Evolutionary conservation across 2,329 filamentous ascomycete species (phyloP).

Genomic region (Lachnellula hyalina): DNA sequence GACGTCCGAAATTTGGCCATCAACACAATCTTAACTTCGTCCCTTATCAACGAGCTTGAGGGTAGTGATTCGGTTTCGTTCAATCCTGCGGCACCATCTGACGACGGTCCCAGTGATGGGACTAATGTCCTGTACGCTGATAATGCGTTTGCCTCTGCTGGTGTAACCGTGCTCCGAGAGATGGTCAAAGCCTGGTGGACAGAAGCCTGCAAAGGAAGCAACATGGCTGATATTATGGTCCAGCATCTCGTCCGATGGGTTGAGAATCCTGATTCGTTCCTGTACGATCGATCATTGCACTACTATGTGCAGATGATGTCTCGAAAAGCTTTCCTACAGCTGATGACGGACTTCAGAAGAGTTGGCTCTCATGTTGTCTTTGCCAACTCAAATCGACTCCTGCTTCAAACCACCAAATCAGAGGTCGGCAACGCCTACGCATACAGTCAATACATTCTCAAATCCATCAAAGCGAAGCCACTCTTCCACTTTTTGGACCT

Average conservation of each 20-base stretch:
- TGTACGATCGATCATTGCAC: slow-evolving; percentile 90
- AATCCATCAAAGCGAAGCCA: slow-evolving; percentile 92
- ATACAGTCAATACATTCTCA: slow-evolving; percentile 95
- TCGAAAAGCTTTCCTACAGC: slow-evolving; percentile 90
- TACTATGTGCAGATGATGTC: slow-evolving; percentile 99
- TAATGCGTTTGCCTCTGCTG: slow-evolving; percentile 87
- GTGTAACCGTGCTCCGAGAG: slow-evolving; percentile 83
- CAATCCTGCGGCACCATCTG: slow-evolving; percentile 64
- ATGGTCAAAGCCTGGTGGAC: slow-evolving; percentile 99
- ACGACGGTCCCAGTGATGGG: slow-evolving; percentile 55
- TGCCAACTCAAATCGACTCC: slow-evolving; percentile 79
- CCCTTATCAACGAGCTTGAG: slow-evolving; percentile 93
- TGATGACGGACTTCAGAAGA: slow-evolving; percentile 93
- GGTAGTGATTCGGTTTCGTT: slow-evolving; percentile 82
- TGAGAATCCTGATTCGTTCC: slow-evolving; percentile 84
- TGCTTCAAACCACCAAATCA: slow-evolving; percentile 92
- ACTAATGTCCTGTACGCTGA: slow-evolving; percentile 73
- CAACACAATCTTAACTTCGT: slow-evolving; percentile 95
- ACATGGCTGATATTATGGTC: slow-evolving; percentile 96
- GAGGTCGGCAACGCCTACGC: slow-evolving; percentile 96
- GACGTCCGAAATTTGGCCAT: slow-evolving; percentile 92
- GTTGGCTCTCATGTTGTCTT: slow-evolving; percentile 96
- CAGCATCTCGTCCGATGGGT: slow-evolving; percentile 98
- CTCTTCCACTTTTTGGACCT: slow-evolving; percentile 96
- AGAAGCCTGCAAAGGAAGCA: slow-evolving; percentile 82